Base-by-base conservation (phyloP, 2,329 filamentous ascomycete species). In the Aspergillus sp. region DNA sequence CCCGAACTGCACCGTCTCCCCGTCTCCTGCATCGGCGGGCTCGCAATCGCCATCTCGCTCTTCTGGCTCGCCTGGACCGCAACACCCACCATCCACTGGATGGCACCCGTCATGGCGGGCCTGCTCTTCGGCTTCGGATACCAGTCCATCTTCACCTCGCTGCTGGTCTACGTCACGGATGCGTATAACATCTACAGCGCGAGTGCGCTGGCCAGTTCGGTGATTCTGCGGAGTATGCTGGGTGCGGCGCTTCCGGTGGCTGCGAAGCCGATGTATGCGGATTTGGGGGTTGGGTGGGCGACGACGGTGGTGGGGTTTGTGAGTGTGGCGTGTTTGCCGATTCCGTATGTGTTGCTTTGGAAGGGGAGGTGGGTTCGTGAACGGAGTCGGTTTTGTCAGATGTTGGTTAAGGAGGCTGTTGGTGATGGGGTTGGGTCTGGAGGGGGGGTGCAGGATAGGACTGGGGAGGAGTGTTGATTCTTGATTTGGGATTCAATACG, bases 21-120 rank as follows among this genome's bases (percentile, higher is more conserved):
- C 0, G 78, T 93, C 2, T 89, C 88, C 4, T 89, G 85, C 67
- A 65, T 90, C 17, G 89, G 88, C 1, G 88, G 89, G 0, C 88
- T 89, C 0, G 76, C 89, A 43, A 82, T 86, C 1, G 79, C 84
- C 33, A 78, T 68, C 45, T 67, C 65, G 21, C 61, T 71, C 12
- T 89, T 62, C 70, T 85, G 58, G 87, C 79, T 89, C 15, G 87
- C 84, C 19, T 89, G 82, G 82, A 81, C 82, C 1, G 77, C 85
- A 2, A 75, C 74, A 5, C 56, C 72, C 0, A 72, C 69, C 6
- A 71, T 85, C 6, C 75, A 80, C 49, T 87, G 84, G 68, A 78
- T 80, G 9, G 80, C 78, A 2, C 86, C 86, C 3, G 82, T 87
- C 67, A 68, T 87, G 9, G 84, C 84, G 0, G 86, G 87, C 0